Evolutionary conservation across 768 basidiomycete genomes (phyloP), one percentile per base, ranked within the genome.

Genomic region (Pisolithus tinctorius): DNA sequence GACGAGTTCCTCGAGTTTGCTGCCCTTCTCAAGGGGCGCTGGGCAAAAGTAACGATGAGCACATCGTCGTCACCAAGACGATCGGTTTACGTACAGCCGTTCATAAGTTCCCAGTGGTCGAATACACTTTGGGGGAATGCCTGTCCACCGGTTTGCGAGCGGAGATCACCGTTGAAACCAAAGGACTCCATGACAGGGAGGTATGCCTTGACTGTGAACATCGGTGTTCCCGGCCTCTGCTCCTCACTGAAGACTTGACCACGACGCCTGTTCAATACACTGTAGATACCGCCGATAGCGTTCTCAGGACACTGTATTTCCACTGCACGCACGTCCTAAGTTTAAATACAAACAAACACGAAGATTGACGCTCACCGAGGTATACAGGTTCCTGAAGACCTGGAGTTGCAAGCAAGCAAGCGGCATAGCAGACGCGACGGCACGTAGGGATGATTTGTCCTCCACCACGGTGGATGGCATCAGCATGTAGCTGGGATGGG

Each of bases 181-280:
- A 96, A 95, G 14, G 89, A 93, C 73, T 92, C 90, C 67, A 77
- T 75, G 68, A 93, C 90, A 61, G 93, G 92, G 38, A 93, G 78
- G 78, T 92, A 93, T 25, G 93, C 93, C 82, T 96, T 98, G 73
- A 99, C 87, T 44, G 88, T 98, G 85, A 95, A 95, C 93, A 97
- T 96, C 56, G 96, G 96, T 16, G 96, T 99, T 75, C 96, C 95
- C 4, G 84, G 77, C 63, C 94, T 78, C 74, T 98, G 96, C 72
- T 97, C 95, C 73, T 97, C 90, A 60, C 87, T 88, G 82, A 94
- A 95, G 55, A 99, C 95, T 69, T 96, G 93, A 57, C 95, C 95
- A 82, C 94, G 90, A 67, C 93, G 89, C 76, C 88, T 92, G 83
- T 96, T 98, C 74, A 93, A 72, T 56, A 80, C 81, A 49, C 79